A percentile compares a stretch with the other conserved stretches of the same genome.
Conservation (phyloP, 768 basidiomycete species). For the Phanerochaete carnosa region DNA sequence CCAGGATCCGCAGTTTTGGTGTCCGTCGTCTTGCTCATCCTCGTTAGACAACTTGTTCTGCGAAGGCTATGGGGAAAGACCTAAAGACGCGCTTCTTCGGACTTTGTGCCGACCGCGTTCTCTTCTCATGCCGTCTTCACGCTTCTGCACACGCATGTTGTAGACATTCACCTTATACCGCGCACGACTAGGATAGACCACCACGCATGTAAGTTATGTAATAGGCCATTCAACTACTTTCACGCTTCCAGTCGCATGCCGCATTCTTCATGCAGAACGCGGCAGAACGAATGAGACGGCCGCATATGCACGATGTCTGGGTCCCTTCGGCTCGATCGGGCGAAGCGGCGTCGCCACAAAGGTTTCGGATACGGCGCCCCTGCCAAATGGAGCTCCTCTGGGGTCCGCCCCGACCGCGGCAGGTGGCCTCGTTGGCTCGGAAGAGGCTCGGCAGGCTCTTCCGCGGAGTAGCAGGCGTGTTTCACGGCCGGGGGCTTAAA, state of each 20-base stretch:
- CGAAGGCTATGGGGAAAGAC: constrained; percentile 36
- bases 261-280: neutral
- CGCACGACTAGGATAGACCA: constrained; percentile 1
- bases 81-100: neutral
- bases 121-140: neutral
- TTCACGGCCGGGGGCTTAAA: neutral
- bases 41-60: constrained; percentile 39
- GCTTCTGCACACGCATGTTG: neutral
- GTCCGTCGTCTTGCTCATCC: constrained; percentile 38
- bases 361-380: neutral
- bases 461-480: neutral
- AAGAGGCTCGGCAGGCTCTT: neutral
- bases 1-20: constrained; percentile 38
- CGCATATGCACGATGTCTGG: neutral
- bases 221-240: neutral
- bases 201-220: constrained; percentile 5
- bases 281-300: too few species aligned
- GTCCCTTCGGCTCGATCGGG: neutral
- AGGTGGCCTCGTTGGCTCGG: neutral
- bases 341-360: neutral
- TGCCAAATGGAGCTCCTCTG: neutral
- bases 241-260: neutral
- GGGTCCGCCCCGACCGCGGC: neutral
- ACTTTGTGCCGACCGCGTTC: neutral
- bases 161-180: neutral